Evolutionary conservation across 495 filamentous ascomycete genomes (phyloP).

Genomic region (Schizothecium vesticola): DNA sequence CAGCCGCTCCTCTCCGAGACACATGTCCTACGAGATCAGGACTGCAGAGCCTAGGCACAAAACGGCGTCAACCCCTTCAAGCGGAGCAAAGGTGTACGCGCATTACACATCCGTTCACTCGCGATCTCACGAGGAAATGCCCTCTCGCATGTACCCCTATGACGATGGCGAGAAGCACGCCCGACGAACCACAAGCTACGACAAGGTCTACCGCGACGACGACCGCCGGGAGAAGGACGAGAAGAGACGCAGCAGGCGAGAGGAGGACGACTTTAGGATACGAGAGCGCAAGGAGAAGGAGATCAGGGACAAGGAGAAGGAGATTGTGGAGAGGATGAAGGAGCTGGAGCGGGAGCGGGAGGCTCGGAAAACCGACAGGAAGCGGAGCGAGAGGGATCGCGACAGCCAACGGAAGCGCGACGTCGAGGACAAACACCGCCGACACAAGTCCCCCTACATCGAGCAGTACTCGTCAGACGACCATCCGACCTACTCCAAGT

Average conservation of each 20-base stretch:
- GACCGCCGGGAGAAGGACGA: constrained; percentile 33
- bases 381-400: constrained; percentile 29
- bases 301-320: constrained; percentile 13
- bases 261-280: constrained; percentile 30
- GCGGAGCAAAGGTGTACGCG: constrained; percentile 30
- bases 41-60: constrained; percentile 34
- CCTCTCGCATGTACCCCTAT: constrained; percentile 19
- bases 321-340: background rate
- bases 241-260: constrained; percentile 25
- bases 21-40: constrained; percentile 23
- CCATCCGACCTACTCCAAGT: constrained; percentile 24
- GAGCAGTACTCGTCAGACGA: constrained; percentile 32
- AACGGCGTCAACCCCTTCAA: constrained; percentile 25
- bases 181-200: constrained; percentile 42
- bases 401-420: constrained; percentile 24
- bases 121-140: constrained; percentile 42
- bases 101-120: constrained; percentile 27
- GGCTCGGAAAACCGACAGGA: constrained; percentile 14
- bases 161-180: constrained; percentile 32
- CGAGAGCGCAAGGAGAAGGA: constrained; percentile 19
- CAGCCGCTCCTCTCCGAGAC: constrained; percentile 25
- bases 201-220: constrained; percentile 35
- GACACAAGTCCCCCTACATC: constrained; percentile 26
- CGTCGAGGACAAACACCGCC: constrained; percentile 34
- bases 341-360: constrained; percentile 21